Evolutionary conservation across 495 filamentous ascomycete genomes (phyloP), one percentile per base, ranked within the genome.

Genomic region (Neurospora sp.): DNA sequence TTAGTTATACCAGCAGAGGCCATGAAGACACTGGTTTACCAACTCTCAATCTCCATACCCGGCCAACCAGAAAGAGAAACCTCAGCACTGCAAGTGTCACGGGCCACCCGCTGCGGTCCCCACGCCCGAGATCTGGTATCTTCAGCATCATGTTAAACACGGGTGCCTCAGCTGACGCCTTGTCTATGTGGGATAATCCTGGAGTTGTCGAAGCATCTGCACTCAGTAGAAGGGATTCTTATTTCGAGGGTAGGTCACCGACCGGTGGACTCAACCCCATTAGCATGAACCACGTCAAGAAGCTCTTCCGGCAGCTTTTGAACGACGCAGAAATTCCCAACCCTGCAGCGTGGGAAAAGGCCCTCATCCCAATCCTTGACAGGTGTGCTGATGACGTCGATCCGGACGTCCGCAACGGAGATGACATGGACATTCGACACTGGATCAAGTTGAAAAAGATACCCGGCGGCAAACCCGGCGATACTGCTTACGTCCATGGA

Each of bases 391-490:
- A 97, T 75, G 96, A 97, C 76, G 94, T 99, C 22, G 93, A 97
- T 75, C 96, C 96, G 5, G 90, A 98, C 80, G 91, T 97, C 31
- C 90, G 94, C 69, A 86, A 86, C 68, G 93, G 93, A 3, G 96
- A 99, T 77, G 92, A 95, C 77, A 97, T 98, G 82, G 95, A 99
- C 80, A 97, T 99, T 73, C 89, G 96, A n/a, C 95, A 98, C 77
- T 99, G 97, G 77, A 91, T 99, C 61, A 99, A 99, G 81, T 82
- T 99, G 27, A 99, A 99, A 77, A 96, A 96, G 78, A 94, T 98
- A 7, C 91, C 94, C 2, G 94, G 95, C 22, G 96, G 94, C 38
- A 88, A 87, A 70, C 96, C 96, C 48, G 89, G 92, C 20, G 96
- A 99, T 81, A 98, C 96, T 4, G 89, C 89, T 11, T 98, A 98